Base-by-base conservation (phyloP, 2,329 filamentous ascomycete genomes). In the Verticillium dahliae region DNA sequence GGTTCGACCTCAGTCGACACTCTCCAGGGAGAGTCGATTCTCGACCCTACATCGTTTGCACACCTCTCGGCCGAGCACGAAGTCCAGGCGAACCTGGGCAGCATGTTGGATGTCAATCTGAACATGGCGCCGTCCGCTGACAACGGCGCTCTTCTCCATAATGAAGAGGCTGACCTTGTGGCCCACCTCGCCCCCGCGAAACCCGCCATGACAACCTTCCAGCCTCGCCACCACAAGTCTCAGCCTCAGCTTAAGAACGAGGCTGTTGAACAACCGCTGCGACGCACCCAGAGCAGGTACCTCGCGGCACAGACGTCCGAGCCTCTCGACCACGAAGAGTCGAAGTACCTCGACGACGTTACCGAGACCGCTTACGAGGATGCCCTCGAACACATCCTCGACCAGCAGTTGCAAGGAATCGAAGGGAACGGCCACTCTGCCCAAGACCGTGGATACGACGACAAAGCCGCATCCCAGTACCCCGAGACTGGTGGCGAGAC, bases 161-260 rank as follows among this genome's bases (percentile, higher is more conserved):
- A 10, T 18, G 6, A 50, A 2, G 45, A 50, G 6, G n/a, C 45
- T 5, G 13, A 50, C n/a, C 45, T 27, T 10, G 11, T 50, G 9
- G n/a, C 45, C 18, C 45, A 50, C 22, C 45, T 50, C 3, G 45
- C 45, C n/a, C n/a, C 45, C 11, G 18, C n/a, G n/a, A 50, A 50
- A 9, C 45, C 45, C 4, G 22, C 45, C 9, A 14, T 22, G 9
- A 31, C 54, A 56, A 62, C 71, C 38, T 67, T 71, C 34, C 74
- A 76, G 60, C 75, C 77, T 62, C 80, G 81, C 38, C 81, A 84
- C 58, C 73, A 80, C 73, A 82, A 79, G 70, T 84, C 81, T 68
- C 82, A 85, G 69, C 82, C 82, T 11, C 76, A 80, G 60, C 74
- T 85, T 58, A 81, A 80, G 65, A 65, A 70, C 56, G 75, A 78